Evolutionary conservation across 2,329 filamentous ascomycete genomes (phyloP).

Genomic region (Pyrenochaeta sp.): DNA sequence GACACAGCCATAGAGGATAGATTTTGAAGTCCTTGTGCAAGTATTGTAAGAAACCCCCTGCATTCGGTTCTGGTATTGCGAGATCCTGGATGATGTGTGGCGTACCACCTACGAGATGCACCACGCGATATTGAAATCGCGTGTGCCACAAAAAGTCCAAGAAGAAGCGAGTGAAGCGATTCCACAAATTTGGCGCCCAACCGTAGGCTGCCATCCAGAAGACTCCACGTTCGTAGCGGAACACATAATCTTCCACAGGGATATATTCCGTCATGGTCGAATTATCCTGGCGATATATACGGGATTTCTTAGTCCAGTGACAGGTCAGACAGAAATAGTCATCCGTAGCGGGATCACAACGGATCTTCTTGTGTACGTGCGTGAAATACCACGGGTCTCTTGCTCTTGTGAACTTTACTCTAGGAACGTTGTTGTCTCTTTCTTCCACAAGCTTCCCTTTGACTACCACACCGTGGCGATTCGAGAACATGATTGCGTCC

Average conservation of each 20-base stretch:
- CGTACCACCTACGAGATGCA: constrained; percentile 62
- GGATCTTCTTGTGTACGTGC: constrained; percentile 54
- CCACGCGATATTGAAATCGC: constrained; percentile 65
- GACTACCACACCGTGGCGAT: constrained; percentile 15
- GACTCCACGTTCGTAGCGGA: constrained; percentile 67
- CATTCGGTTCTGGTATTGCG: constrained; percentile 60
- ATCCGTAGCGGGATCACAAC: background rate
- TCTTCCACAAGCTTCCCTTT: constrained; percentile 6
- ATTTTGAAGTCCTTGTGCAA: constrained; percentile 55
- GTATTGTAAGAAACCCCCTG: constrained; percentile 60
- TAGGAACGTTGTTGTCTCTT: background rate
- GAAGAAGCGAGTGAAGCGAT: constrained; percentile 61
- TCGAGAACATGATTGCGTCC: constrained; percentile 18
- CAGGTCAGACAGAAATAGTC: constrained; percentile 11
- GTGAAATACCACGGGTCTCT: constrained; percentile 76
- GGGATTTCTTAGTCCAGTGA: constrained; percentile 7
- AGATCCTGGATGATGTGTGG: constrained; percentile 68
- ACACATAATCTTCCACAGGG: constrained; percentile 61
- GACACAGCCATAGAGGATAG: constrained; percentile 66
- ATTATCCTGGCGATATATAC: constrained; percentile 29
- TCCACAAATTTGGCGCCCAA: constrained; percentile 60
- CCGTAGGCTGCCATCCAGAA: constrained; percentile 68
- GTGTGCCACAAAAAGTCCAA: constrained; percentile 68
- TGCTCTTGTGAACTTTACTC: constrained; percentile 11
- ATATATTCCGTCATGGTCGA: constrained; percentile 30